Evolutionary conservation across 1,139 yeast genomes (phyloP), one percentile per base, ranked within the genome.

Genomic region (Scheffersomyces stambukii): DNA sequence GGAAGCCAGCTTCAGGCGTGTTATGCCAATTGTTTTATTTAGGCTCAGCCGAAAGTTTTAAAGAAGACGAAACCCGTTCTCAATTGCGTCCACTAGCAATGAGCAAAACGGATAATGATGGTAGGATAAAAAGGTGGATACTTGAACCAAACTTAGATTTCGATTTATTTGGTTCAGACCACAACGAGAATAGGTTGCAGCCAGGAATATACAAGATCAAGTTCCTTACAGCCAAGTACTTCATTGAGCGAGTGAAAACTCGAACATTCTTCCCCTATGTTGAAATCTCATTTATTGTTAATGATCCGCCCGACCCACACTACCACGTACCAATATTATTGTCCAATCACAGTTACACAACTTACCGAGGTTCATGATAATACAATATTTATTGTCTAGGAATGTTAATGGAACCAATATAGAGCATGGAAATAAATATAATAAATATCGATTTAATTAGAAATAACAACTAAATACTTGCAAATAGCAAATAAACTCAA

Each of bases 261-360:
- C 40, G 46, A 8, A 77, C 83, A 1, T 86, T 86, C 52, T 86
- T 85, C 62, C 96, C 96, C 0, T 81, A 71, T 48, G 85, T 85
- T 6, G 96, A 86, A 38, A 82, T 86, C 26, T 64, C 70, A 1
- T 86, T 86, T 49, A 70, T 70, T 24, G 74, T 86, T 5, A 69
- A 68, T 8, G 62, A 68, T 39, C 81, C 82, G 0, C 81, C 89
- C 0, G 88, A 80, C 40, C 60, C 71, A 21, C 96, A 88, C 54
- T 88, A 85, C 55, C 96, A 88, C 51, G 79, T 88, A 32, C 96
- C 96, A 0, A 60, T 88, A 40, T 64, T 88, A 32, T 63, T 88
- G 32, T 78, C 95, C 24, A 84, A 84, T 50, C 83, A 79, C 54
- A 81, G 95, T 25, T 88, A 86, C 58, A 76, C 94, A 10, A 88